These are phyloP conservation scores for Lodderomyces pseudojiufengensis DNA, from an alignment of 1,139 yeast species.

Conservation along the genomic window DNA sequence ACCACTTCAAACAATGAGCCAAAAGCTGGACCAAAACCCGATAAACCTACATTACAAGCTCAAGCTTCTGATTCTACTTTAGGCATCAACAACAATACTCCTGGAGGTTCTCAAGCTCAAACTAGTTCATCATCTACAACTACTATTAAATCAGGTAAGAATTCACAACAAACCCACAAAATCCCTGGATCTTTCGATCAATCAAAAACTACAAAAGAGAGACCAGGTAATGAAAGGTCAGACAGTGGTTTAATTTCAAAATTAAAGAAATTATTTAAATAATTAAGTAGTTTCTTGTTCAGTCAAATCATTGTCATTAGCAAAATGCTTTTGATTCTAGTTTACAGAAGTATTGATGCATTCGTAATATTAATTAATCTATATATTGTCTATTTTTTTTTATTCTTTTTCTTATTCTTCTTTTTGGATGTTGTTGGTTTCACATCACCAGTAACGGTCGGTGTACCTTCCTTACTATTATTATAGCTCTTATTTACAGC, in stretches of 20 bases:
- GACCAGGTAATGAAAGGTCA: neutral
- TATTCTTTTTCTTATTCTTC: slow-evolving; percentile 24
- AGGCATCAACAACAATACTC: neutral
- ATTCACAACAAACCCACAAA: slow-evolving; percentile 6
- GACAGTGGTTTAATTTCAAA: slow-evolving; percentile 22
- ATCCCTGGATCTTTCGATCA: slow-evolving; percentile 22
- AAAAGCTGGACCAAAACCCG: slow-evolving; percentile 3
- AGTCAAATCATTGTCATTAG: no score
- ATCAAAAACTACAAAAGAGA: neutral
- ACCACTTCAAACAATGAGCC: slow-evolving; percentile 5
- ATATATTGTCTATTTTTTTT: slow-evolving; percentile 17
- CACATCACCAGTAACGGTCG: no score
- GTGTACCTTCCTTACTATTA: slow-evolving; percentile 7
- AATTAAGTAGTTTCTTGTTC: no score
- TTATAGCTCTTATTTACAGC: neutral
- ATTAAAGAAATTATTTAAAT: slow-evolving; percentile 34
- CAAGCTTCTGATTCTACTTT: slow-evolving; percentile 15
- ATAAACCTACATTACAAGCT: slow-evolving; percentile 12
- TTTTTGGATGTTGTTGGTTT: slow-evolving; percentile 15
- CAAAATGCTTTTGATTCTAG: no score
- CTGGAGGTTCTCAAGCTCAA: slow-evolving; percentile 6
- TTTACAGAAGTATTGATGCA: neutral
- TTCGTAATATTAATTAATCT: neutral
- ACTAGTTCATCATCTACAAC: slow-evolving; percentile 3
- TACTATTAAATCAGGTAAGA: no score